Conservation (phyloP, 73 alveolate species). For the Paramecium sonneborni region DNA sequence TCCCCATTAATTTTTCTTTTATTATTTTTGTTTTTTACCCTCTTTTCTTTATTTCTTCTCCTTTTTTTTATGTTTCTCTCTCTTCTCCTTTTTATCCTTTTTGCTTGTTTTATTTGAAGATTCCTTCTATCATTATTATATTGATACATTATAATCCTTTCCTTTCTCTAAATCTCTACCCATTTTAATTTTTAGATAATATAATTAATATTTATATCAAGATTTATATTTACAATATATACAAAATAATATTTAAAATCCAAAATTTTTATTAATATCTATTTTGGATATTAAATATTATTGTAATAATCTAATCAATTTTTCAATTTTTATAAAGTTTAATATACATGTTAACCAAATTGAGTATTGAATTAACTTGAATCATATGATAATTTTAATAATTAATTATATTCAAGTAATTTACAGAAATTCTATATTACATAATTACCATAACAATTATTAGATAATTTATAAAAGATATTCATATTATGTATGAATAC, state of each 20-base stretch:
- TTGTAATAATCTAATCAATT: background rate
- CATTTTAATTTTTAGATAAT: background rate
- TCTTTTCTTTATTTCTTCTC: background rate
- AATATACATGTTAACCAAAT: constrained; percentile 16
- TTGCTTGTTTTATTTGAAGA: background rate
- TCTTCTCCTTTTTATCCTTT: constrained; percentile 32
- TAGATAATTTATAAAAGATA: background rate
- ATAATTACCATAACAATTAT: constrained; percentile 28
- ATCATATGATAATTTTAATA: background rate
- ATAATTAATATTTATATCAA: background rate
- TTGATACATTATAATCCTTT: background rate
- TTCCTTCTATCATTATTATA: background rate
- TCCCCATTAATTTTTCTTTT: constrained; percentile 28
- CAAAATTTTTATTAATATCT: background rate
- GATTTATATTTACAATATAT: constrained; percentile 33
- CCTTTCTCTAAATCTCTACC: background rate
- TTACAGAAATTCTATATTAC: constrained; percentile 18
- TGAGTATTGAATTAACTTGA: constrained; percentile 5
- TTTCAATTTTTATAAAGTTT: background rate
- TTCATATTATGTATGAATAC: background rate
- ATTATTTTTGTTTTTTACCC: background rate
- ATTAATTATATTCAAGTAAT: constrained; percentile 1
- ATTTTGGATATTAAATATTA: background rate
- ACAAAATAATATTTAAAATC: background rate
- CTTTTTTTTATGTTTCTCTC: constrained; percentile 3